Percentiles rank a stretch among this genome's conserved stretches.
Conservation (phyloP, 1,284 basidiomycete species). For the Athelia sp. region DNA sequence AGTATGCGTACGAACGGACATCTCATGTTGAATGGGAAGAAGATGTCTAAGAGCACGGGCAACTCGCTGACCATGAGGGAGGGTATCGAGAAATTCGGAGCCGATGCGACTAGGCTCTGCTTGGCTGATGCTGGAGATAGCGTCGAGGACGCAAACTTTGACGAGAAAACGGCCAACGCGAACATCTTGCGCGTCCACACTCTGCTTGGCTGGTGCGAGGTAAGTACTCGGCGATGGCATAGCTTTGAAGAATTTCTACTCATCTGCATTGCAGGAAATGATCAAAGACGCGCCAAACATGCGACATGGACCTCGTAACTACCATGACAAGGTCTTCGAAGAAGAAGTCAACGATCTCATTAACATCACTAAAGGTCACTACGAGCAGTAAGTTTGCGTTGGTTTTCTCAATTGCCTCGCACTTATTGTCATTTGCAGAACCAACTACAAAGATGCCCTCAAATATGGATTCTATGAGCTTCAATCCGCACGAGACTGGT, state of each 20-base stretch:
- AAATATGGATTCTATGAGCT: slow-evolving; percentile 97
- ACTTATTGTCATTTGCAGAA: slow-evolving; percentile 40
- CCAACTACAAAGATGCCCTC: slow-evolving; percentile 93
- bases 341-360: slow-evolving; percentile 89
- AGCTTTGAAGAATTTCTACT: no score
- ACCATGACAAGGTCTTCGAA: slow-evolving; percentile 88
- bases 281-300: slow-evolving; percentile 63
- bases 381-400: slow-evolving; percentile 64
- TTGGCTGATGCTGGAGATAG: slow-evolving; percentile 98
- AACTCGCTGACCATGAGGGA: slow-evolving; percentile 81
- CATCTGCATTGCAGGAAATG: slow-evolving; percentile 61
- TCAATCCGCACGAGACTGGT: slow-evolving; percentile 92
- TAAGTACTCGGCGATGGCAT: slow-evolving; percentile 27
- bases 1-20: slow-evolving; percentile 96
- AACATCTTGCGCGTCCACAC: slow-evolving; percentile 95
- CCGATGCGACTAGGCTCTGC: slow-evolving; percentile 87
- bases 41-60: slow-evolving; percentile 98
- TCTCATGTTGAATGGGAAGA: slow-evolving; percentile 96
- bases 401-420: slow-evolving; percentile 1
- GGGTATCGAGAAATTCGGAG: slow-evolving; percentile 83
- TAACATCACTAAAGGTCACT: slow-evolving; percentile 74
- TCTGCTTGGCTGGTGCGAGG: slow-evolving; percentile 88
- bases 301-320: slow-evolving; percentile 65
- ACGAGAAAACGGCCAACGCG: slow-evolving; percentile 98
- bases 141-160: slow-evolving; percentile 97